Conservation (phyloP, 257 asterid species). For the Forsythia suspensa region DNA sequence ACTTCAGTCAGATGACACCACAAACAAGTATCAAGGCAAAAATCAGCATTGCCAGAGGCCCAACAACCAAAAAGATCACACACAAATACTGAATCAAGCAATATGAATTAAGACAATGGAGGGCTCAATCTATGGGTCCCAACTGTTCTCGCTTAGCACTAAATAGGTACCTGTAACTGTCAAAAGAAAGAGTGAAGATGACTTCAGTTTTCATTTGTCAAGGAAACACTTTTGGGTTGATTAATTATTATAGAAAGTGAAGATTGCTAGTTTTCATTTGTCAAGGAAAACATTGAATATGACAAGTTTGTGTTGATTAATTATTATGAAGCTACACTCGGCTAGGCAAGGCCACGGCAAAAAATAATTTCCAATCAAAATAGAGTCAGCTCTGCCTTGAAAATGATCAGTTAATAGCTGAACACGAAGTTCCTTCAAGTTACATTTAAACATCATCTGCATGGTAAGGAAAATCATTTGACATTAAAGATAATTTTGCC, state of each 20-base stretch:
- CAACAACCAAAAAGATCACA: not conserved
- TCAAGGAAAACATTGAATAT: not conserved
- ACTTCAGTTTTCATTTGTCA: not conserved
- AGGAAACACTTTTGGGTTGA: too few species aligned
- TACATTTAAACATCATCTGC: not conserved
- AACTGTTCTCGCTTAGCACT: not conserved
- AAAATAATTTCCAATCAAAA: not conserved
- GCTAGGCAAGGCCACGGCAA: not conserved
- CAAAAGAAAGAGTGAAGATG: not conserved
- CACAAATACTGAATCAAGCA: not conserved
- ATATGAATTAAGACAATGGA: conserved; percentile 4
- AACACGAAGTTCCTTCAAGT: not conserved
- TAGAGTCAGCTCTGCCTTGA: not conserved
- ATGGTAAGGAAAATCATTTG: not conserved
- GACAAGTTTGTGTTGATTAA: not conserved
- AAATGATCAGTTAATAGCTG: not conserved
- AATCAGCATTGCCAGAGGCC: not conserved
- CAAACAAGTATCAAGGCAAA: not conserved
- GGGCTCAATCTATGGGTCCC: not conserved
- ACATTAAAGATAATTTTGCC: not conserved
- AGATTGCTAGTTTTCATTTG: too few species aligned
- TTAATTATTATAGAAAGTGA: too few species aligned
- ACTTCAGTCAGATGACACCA: not conserved
- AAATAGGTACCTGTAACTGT: not conserved
- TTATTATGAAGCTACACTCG: not conserved